Evolutionary conservation across 2,329 filamentous ascomycete genomes (phyloP).

Genomic region (Hortaea werneckii): DNA sequence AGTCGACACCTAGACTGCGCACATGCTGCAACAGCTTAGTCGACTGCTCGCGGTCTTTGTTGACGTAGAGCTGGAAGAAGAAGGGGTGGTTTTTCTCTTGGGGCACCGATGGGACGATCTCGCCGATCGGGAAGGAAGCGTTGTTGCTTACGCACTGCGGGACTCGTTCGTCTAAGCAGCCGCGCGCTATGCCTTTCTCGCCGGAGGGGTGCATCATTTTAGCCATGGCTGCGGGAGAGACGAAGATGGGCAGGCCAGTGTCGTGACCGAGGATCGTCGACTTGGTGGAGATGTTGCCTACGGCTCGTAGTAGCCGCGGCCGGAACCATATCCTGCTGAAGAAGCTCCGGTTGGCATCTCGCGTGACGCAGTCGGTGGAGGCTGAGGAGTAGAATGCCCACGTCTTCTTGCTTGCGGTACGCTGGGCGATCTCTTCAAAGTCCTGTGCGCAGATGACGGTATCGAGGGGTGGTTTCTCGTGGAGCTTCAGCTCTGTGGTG

Average conservation of each 20-base stretch:
- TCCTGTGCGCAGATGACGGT: conserved; percentile 39
- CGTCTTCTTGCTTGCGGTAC: conserved; percentile 28
- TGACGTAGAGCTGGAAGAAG: conserved; percentile 55
- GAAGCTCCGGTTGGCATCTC: conserved; percentile 31
- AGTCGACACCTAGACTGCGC: conserved; percentile 38
- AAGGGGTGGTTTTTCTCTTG: conserved; percentile 22
- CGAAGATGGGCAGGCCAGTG: conserved; percentile 26
- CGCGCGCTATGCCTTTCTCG: conserved; percentile 27
- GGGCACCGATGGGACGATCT: conserved; percentile 18
- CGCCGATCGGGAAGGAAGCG: conserved; percentile 22
- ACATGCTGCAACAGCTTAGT: conserved; percentile 41
- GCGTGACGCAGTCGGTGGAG: conserved; percentile 40
- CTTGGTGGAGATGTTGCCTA: conserved; percentile 25
- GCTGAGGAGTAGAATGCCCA: conserved; percentile 41
- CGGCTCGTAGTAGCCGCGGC: conserved; percentile 36
- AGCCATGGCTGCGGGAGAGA: conserved; percentile 29
- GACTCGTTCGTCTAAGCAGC: conserved; percentile 17
- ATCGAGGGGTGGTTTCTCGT: conserved; percentile 35
- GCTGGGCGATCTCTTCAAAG: conserved; percentile 32
- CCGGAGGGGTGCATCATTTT: conserved; percentile 28
- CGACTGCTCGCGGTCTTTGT: conserved; percentile 45
- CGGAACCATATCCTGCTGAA: conserved; percentile 38
- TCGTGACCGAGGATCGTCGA: conserved; percentile 26
- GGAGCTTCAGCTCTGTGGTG: conserved; percentile 20
- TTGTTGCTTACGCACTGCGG: conserved; percentile 25